Percentiles rank a stretch among this genome's conserved stretches.
These are phyloP conservation scores for Mucor racemosus DNA, from an alignment of 371 early-diverging fungal species.

Conservation along the genomic window DNA sequence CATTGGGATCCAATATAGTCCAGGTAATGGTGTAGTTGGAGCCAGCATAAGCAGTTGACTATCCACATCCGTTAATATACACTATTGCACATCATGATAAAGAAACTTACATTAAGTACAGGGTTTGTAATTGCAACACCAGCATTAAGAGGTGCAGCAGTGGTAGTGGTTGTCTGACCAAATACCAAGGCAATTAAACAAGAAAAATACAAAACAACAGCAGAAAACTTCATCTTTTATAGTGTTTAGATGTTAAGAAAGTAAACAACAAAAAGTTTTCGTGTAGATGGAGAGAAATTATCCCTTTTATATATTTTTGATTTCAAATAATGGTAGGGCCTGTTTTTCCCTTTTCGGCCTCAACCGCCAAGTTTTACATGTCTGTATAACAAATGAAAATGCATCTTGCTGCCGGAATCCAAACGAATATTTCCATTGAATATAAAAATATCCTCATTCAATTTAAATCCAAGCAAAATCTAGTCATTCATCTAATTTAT, in stretches of 20 bases:
- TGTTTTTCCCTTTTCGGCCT: neutral
- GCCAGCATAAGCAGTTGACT: constrained; percentile 9
- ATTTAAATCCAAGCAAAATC: neutral
- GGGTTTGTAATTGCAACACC: constrained; percentile 18
- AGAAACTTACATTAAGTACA: constrained; percentile 14
- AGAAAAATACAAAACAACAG: neutral
- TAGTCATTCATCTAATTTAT: neutral
- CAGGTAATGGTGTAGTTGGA: constrained; percentile 13
- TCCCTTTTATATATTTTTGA: neutral
- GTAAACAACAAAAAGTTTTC: constrained; percentile 19
- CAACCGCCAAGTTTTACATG: neutral
- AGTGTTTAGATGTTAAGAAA: constrained; percentile 2
- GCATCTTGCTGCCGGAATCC: neutral
- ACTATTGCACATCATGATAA: too few relatives aligned
- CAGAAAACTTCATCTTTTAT: constrained; percentile 20
- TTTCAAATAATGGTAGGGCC: neutral
- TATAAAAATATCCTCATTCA: neutral
- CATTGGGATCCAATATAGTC: constrained; percentile 13
- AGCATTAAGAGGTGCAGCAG: constrained; percentile 9
- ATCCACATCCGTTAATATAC: neutral
- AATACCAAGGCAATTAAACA: neutral
- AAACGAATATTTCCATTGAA: neutral
- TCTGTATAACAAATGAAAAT: neutral
- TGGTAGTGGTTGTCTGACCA: constrained; percentile 8
- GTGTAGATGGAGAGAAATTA: neutral